Conservation (phyloP, 2,329 filamentous ascomycete species). For the Cladosporium phlei region DNA sequence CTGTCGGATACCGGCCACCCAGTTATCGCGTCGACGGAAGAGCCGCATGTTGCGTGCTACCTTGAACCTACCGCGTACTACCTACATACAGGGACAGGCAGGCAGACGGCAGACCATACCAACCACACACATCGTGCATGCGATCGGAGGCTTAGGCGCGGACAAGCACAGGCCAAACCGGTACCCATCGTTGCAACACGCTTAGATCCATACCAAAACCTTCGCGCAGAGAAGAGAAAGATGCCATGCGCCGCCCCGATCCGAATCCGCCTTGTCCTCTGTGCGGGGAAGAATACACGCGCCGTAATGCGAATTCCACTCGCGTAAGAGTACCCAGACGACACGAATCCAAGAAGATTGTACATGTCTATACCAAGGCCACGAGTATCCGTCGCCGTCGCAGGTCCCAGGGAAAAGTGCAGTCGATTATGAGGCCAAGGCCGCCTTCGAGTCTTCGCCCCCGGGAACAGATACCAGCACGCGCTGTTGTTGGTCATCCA, state of each 20-base stretch:
- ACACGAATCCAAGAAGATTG: background rate
- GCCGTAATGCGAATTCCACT: background rate
- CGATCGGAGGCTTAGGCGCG: conserved; percentile 3
- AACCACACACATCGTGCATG: background rate
- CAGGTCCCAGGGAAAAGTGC: conserved; percentile 4
- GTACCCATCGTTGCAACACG: conserved; percentile 1
- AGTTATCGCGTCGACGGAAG: background rate
- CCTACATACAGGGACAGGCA: background rate
- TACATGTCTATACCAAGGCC: conserved; percentile 4
- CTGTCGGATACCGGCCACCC: background rate
- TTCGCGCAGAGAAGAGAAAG: background rate
- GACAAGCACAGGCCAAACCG: conserved; percentile 7
- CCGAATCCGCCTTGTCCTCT: conserved; percentile 1
- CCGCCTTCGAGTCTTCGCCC: conserved; percentile 4
- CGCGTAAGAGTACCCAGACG: background rate
- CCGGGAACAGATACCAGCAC: conserved; percentile 9
- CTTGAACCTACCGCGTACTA: background rate
- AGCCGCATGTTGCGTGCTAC: too few relatives aligned
- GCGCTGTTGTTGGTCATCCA: background rate
- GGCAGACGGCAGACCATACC: background rate
- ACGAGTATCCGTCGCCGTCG: conserved; percentile 5
- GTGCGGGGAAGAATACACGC: background rate
- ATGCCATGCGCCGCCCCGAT: too few relatives aligned
- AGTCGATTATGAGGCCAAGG: conserved; percentile 4
- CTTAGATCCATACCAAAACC: conserved; percentile 3